Evolutionary conservation across 305 asterid species (phyloP).

Genomic region (Withania somnifera): DNA sequence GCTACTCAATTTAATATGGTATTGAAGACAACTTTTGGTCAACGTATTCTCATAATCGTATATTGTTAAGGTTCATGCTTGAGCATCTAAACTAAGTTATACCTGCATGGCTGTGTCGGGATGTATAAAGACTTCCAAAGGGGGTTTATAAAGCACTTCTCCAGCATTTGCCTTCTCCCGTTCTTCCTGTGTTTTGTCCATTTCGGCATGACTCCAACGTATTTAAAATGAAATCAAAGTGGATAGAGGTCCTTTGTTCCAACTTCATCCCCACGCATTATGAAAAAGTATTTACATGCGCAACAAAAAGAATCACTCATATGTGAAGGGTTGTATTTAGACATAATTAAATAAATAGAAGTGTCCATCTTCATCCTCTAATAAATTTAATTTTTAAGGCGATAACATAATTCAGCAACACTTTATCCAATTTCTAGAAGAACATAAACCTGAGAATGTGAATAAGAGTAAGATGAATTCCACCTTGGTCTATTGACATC

Average conservation of each 20-base stretch:
- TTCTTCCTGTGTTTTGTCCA: not conserved
- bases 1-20: not conserved
- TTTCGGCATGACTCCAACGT: not conserved
- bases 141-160: not conserved
- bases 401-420: not conserved
- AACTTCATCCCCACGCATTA: not conserved
- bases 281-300: not conserved
- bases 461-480: not conserved
- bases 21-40: not conserved
- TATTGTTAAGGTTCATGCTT: not conserved
- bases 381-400: not conserved
- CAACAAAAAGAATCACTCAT: not conserved
- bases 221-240: not conserved
- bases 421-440: not conserved
- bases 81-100: not conserved
- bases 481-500: not conserved
- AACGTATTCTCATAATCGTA: not conserved
- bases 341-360: not conserved
- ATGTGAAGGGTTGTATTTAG: not conserved
- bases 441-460: not conserved
- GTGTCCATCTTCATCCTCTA: not conserved
- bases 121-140: not conserved
- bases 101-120: not conserved
- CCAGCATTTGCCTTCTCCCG: not conserved
- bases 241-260: not conserved